Evolutionary conservation across 1,284 basidiomycete genomes (phyloP).

Genomic region (Cerioporus squamosus): DNA sequence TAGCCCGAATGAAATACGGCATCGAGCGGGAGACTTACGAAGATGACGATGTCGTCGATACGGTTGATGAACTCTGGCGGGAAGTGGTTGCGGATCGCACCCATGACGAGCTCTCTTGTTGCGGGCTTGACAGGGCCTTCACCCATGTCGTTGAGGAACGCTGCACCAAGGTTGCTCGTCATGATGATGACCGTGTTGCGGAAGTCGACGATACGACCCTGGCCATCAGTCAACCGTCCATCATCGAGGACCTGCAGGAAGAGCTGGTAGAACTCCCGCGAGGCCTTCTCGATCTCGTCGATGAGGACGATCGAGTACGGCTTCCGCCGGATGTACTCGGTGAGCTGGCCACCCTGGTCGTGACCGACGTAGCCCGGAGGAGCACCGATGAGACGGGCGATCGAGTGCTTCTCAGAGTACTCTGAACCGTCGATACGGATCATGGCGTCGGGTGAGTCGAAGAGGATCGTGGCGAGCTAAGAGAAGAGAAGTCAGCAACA

Average conservation of each 20-base stretch:
- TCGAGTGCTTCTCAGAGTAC: conserved; percentile 93
- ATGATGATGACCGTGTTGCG: conserved; percentile 92
- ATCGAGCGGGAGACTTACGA: conserved; percentile 58
- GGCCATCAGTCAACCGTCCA: conserved; percentile 90
- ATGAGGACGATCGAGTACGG: conserved; percentile 84
- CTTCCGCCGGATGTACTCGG: conserved; percentile 89
- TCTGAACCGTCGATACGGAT: conserved; percentile 92
- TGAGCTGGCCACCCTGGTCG: conserved; percentile 89
- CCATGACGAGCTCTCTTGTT: conserved; percentile 75
- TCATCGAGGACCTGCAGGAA: conserved; percentile 96
- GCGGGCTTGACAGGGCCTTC: conserved; percentile 71
- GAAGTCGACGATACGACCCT: conserved; percentile 80
- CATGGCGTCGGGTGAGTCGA: conserved; percentile 90
- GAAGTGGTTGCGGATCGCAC: conserved; percentile 82
- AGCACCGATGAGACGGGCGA: conserved; percentile 88
- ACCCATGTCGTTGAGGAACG: conserved; percentile 78
- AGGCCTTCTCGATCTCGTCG: conserved; percentile 91
- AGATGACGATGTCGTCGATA: conserved; percentile 89
- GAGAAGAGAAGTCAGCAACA: conserved; percentile 23
- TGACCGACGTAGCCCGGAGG: conserved; percentile 94
- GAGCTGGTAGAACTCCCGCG: conserved; percentile 88
- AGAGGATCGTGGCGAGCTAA: conserved; percentile 84
- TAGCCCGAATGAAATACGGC: neutral
- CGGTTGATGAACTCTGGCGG: conserved; percentile 95
- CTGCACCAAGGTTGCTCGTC: conserved; percentile 90